Base-by-base conservation (phyloP, 1,284 basidiomycete species). In the Xanthoconium separans region DNA sequence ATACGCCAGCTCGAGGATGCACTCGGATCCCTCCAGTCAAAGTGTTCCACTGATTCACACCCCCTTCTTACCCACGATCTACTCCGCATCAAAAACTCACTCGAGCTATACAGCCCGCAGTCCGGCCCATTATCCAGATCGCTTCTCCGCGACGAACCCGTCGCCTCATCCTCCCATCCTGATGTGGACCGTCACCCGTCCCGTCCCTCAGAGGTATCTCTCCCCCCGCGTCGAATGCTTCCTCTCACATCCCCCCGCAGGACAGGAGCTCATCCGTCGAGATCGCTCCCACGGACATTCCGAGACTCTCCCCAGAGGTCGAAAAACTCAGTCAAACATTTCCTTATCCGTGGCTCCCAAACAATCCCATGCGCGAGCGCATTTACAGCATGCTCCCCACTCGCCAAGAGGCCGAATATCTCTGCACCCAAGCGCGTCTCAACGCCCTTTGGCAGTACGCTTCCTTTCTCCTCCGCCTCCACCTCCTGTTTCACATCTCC, bases 371-470 rank as follows among this genome's bases (percentile, higher is more conserved):
- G 59, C 77, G 84, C 41, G 75, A 80, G 58, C 76, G 77, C 34
- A 85, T 87, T 58, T 74, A 82, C 43, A 77, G 77, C 60, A 74
- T 82, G 61, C 74, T 87, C 24, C 85, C 85, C 31, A 71, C 78
- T 12, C 76, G 76, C 52, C 68, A 74, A 47, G 82, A 84, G 57
- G 84, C 84, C 1, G 72, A 77, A 47, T 72, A 75, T 30, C 75
- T 85, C 15, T 85, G 84, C 64, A 75, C 81, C 55, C 77, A 82
- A 67, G 84, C 84, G 33, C 78, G 78, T 54, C 73, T 73, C 58
- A 84, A 86, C 57, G 84, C 84, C 44, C 75, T 86, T 56, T 87
- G 85, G 85, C 85, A 86, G 84, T 85, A 69, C 62, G 83, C 44
- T 27, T 20, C 44, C 40, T 10, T 10, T 37, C 33, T 15, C 43